A percentile compares a stretch with the other conserved stretches of the same genome.
Conservation (phyloP, 495 filamentous ascomycete genomes). For the Jackrogersella multiformis region DNA sequence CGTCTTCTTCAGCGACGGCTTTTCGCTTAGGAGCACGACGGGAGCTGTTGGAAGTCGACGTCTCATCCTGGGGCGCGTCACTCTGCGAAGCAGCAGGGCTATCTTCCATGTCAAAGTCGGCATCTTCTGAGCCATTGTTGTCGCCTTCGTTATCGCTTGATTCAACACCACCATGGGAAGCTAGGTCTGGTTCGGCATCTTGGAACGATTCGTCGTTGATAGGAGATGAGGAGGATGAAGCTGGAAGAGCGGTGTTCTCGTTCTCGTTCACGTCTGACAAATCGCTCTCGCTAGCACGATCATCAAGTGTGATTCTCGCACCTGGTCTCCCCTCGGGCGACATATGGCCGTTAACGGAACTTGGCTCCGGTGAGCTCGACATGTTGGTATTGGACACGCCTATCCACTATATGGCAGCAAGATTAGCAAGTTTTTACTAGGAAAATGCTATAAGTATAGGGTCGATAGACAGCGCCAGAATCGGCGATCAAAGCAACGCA, state of each 20-base stretch:
- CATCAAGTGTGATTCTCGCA: slow-evolving; percentile 39
- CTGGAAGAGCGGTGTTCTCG: slow-evolving; percentile 39
- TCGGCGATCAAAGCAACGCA: slow-evolving; percentile 51
- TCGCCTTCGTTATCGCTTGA: slow-evolving; percentile 68
- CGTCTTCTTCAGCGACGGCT: slow-evolving; percentile 72
- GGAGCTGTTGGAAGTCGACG: slow-evolving; percentile 73
- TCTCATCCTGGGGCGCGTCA: slow-evolving; percentile 59
- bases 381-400: slow-evolving; percentile 54
- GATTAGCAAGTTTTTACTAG: slow-evolving; percentile 51
- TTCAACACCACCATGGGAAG: slow-evolving; percentile 49
- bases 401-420: slow-evolving; percentile 58
- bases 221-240: slow-evolving; percentile 41
- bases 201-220: slow-evolving; percentile 65
- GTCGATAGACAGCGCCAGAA: slow-evolving; percentile 43
- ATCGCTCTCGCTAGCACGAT: slow-evolving; percentile 57
- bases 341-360: slow-evolving; percentile 54
- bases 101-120: slow-evolving; percentile 76
- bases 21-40: slow-evolving; percentile 79
- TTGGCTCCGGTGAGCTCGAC: slow-evolving; percentile 60
- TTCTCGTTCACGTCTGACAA: slow-evolving; percentile 58
- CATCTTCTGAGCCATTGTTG: slow-evolving; percentile 75
- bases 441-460: slow-evolving; percentile 30
- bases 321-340: slow-evolving; percentile 45
- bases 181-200: slow-evolving; percentile 74
- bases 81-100: slow-evolving; percentile 63